phyloP scores from a whole-genome alignment of 305 asterid species.

The Nicotiana rustica region DNA sequence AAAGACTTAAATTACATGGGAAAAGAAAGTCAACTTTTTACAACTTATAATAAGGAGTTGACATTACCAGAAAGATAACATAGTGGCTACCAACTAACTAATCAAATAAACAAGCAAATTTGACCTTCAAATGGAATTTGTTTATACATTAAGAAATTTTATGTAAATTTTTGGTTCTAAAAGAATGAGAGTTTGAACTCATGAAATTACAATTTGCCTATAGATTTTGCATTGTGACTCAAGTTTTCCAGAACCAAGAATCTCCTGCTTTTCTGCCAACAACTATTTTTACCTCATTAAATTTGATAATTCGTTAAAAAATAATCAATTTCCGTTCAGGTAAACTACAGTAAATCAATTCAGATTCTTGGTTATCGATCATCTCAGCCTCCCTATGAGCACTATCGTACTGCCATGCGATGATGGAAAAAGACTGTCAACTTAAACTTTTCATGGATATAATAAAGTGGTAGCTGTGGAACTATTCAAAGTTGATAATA shows the following conservation, averaged over 20 bases:
- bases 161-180: neutral
- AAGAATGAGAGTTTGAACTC: no score
- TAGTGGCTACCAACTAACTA: slow-evolving; percentile 2
- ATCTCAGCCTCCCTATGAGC: neutral
- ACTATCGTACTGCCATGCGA: neutral
- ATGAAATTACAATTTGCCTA: no score
- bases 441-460: neutral
- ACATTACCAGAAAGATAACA: neutral
- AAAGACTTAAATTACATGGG: no score
- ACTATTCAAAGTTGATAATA: neutral
- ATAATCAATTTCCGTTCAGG: neutral
- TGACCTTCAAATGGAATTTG: neutral
- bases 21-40: neutral
- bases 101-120: neutral
- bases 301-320: no score
- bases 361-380: neutral
- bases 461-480: slow-evolving; percentile 14
- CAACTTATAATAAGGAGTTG: slow-evolving; percentile 8
- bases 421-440: neutral
- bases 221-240: no score
- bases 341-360: neutral
- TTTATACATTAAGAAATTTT: neutral
- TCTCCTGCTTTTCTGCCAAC: no score
- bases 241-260: no score
- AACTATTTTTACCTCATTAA: no score